Percentiles rank a stretch among this genome's conserved stretches.
Evolutionary conservation across 192 early-diverging fungal species (phyloP).

Genomic region (Radiomyces spectabilis): DNA sequence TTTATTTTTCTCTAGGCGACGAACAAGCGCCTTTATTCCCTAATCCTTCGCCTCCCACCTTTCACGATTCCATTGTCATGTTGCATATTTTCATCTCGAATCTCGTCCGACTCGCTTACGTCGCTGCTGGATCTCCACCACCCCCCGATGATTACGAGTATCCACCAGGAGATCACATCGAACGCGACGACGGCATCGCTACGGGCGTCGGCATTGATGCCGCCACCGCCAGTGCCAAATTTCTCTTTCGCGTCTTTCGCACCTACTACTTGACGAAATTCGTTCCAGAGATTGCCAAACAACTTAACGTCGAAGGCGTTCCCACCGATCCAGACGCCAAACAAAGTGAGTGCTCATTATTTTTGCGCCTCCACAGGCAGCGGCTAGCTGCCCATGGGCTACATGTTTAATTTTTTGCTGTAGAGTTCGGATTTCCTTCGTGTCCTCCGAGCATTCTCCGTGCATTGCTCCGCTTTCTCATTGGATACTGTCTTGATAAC

Average conservation of each 20-base stretch:
- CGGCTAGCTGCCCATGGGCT: too few relatives aligned
- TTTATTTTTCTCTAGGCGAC: constrained; percentile 12
- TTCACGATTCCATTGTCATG: constrained; percentile 41
- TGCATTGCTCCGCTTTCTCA: constrained; percentile 57
- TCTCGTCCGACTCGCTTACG: constrained; percentile 47
- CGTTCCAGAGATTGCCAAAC: constrained; percentile 56
- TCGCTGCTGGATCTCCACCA: constrained; percentile 51
- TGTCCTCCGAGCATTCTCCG: constrained; percentile 66
- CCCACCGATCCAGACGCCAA: constrained; percentile 38
- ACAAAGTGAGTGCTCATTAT: constrained; percentile 1
- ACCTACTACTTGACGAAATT: constrained; percentile 60
- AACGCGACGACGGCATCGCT: constrained; percentile 50
- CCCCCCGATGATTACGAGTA: constrained; percentile 52
- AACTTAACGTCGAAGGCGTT: constrained; percentile 23
- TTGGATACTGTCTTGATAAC: constrained; percentile 55
- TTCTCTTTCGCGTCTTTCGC: constrained; percentile 69
- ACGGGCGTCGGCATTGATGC: constrained; percentile 52
- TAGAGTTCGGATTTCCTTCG: constrained; percentile 49
- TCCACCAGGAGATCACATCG: constrained; percentile 34
- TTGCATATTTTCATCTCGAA: constrained; percentile 43
- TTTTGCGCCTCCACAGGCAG: neutral
- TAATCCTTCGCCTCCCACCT: constrained; percentile 47
- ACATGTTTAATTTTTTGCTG: neutral
- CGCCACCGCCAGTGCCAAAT: constrained; percentile 45
- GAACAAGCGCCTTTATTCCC: constrained; percentile 48